Percentiles rank a stretch among this genome's conserved stretches.
Evolutionary conservation across 345 rosid genomes (phyloP).

Genomic region (Hibiscus mutabilis): DNA sequence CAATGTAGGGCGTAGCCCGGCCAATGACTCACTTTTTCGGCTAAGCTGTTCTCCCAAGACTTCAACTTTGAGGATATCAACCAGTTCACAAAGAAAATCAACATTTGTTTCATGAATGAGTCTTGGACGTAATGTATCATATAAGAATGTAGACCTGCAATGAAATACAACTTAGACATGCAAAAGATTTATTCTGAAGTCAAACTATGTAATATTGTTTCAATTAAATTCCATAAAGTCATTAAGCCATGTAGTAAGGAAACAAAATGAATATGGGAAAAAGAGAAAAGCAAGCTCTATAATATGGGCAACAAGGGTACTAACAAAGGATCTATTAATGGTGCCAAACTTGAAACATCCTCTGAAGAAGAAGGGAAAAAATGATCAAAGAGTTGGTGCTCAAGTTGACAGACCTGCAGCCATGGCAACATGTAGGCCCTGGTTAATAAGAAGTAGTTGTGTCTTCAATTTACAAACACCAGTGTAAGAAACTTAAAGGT

Average conservation of each 20-base stretch:
- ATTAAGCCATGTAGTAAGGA: background rate
- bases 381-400: constrained; percentile 91
- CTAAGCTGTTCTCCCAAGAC: constrained; percentile 80
- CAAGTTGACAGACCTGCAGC: constrained; percentile 91
- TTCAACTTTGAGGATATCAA: constrained; percentile 91
- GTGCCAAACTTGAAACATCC: constrained; percentile 86
- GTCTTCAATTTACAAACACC: background rate
- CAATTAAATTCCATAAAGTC: background rate
- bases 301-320: constrained; percentile 18
- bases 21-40: constrained; percentile 70
- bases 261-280: background rate
- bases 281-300: background rate
- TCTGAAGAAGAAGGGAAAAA: constrained; percentile 90
- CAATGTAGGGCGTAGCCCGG: constrained; percentile 81
- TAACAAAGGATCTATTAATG: constrained; percentile 89
- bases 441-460: background rate
- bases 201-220: constrained; percentile 4
- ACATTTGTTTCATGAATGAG: constrained; percentile 83
- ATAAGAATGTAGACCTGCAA: constrained; percentile 79
- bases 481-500: background rate
- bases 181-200: constrained; percentile 3
- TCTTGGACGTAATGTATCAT: constrained; percentile 89
- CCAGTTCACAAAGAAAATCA: constrained; percentile 92
- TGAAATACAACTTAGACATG: background rate
- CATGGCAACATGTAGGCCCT: constrained; percentile 3